Evolutionary conservation across 441 rosid genomes (phyloP), one percentile per base, ranked within the genome.

Genomic region (Croton setiger): DNA sequence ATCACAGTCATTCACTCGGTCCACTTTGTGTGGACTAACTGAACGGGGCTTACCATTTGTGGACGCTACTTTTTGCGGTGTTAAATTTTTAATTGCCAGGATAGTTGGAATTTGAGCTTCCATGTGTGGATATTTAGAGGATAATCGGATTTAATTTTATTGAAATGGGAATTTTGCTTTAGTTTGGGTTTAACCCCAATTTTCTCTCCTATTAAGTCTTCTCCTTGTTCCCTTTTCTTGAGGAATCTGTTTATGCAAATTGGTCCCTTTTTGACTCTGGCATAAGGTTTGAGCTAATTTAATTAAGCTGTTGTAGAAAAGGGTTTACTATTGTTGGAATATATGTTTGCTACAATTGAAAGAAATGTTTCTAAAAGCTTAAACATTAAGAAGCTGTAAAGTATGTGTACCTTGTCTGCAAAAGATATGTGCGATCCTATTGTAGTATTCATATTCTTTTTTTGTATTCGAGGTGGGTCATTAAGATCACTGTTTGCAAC

Each of bases 11-110:
- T 27, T 27, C 31, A 27, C 31, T 27, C 31, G 31, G 31, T 27
- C 2, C 31, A 27, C 31, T 1, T 27, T 27, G 31, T 27, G 31
- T 27, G 31, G 31, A 60, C 57, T 11, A 74, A 74, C 76, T 0
- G 70, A 64, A 76, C 70, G 78, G 69, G 76, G 76, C 75, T 76
- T 79, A 70, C 23, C 13, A 36, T 36, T 53, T 27, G 65, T 35
- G 64, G 68, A 5, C 11, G 31, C n/a, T n/a, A 27, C 31, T 27
- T 2, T 27, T 27, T 27, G 1, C 1, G 1, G 31, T 27, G 31
- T 27, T 27, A 1, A 27, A 27, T 0, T 27, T 27, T 27, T 0
- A 27, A 27, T 27, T 27, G 31, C 31, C 31, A 27, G 31, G n/a
- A 27, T 27, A 27, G 31, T 27, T 27, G 31, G 31, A 27, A 27